Percentiles rank a stretch among this genome's conserved stretches.
Evolutionary conservation across 1,284 basidiomycete genomes (phyloP).

Genomic region (Puccinia polysora): DNA sequence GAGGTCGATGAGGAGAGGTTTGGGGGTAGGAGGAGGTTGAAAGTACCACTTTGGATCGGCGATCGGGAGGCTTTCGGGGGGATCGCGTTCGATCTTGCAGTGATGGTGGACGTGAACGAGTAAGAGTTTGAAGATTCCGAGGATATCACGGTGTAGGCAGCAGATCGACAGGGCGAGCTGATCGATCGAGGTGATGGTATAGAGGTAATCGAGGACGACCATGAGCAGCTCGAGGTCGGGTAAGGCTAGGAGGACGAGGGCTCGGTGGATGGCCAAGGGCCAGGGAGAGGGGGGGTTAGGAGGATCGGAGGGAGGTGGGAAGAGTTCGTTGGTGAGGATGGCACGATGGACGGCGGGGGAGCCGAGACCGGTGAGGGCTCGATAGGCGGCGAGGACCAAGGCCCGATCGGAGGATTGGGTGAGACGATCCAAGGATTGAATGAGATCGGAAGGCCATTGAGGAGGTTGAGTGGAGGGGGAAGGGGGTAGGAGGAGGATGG

Average conservation of each 20-base stretch:
- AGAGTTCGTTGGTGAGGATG: background rate
- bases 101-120: conserved; percentile 22
- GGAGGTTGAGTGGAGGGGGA: background rate
- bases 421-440: background rate
- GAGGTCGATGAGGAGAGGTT: no score
- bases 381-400: conserved; percentile 19
- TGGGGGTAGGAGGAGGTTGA: conserved; percentile 4
- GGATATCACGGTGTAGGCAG: conserved; percentile 1
- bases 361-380: conserved; percentile 14
- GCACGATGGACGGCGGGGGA: background rate
- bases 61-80: conserved; percentile 6
- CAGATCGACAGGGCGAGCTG: background rate
- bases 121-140: conserved; percentile 12
- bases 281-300: background rate
- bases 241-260: conserved; percentile 21
- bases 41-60: conserved; percentile 22
- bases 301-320: no score
- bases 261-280: conserved; percentile 13
- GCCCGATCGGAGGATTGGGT: conserved; percentile 24
- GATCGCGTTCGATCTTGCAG: conserved; percentile 3
- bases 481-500: background rate
- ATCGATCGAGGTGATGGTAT: conserved; percentile 7
- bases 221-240: conserved; percentile 25
- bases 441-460: conserved; percentile 9
- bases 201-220: conserved; percentile 32